Percentiles rank a stretch among this genome's conserved stretches.
These are phyloP conservation scores for Hibiscus trionum DNA, from an alignment of 345 rosid species.

Conservation along the genomic window DNA sequence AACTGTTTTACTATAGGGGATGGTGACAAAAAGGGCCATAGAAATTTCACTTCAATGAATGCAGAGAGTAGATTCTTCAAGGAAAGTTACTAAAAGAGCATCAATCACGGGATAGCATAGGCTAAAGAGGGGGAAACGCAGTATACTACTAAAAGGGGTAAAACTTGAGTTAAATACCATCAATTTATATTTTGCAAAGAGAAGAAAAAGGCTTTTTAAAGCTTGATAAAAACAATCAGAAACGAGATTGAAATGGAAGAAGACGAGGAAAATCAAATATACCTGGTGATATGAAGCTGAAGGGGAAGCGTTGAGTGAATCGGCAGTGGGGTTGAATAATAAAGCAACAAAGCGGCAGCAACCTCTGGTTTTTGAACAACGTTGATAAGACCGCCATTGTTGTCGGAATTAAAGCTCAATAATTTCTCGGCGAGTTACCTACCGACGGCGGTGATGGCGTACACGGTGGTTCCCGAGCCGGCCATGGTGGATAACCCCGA, in stretches of 20 bases:
- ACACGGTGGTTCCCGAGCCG: no score
- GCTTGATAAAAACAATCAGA: background rate
- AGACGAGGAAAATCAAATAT: conserved; percentile 1
- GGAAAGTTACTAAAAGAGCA: background rate
- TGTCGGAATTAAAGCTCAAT: conserved; percentile 4
- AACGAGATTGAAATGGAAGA: background rate
- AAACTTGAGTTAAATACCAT: background rate
- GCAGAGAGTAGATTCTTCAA: no score
- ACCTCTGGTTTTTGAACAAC: background rate
- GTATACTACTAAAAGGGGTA: background rate
- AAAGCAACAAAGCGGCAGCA: no score
- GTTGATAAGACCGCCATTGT: no score
- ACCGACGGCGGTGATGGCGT: no score
- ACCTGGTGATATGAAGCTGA: conserved; percentile 11
- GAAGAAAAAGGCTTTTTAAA: background rate
- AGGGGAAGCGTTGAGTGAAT: conserved; percentile 8
- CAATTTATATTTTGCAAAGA: background rate
- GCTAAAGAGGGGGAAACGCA: background rate
- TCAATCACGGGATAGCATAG: background rate
- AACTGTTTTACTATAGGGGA: background rate
- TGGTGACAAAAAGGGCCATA: background rate
- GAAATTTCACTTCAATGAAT: conserved; percentile 6
- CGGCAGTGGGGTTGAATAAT: conserved; percentile 11
- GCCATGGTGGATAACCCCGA: no score
- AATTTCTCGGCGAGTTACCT: conserved; percentile 23